Evolutionary conservation across 345 rosid genomes (phyloP).

Genomic region (Microthlaspi erraticum): DNA sequence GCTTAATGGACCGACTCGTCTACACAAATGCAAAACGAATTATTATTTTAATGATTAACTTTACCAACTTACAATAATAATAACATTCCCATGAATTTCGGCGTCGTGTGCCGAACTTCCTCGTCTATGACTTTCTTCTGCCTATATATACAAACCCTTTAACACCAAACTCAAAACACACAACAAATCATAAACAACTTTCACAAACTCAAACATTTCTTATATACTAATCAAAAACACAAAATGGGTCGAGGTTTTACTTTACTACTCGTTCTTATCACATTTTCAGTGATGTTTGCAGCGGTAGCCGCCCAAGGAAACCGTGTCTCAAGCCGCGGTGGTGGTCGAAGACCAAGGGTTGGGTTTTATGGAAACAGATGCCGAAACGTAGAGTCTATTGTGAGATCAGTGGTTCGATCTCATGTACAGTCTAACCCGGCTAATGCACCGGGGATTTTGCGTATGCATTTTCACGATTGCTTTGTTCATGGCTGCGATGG

Average conservation of each 20-base stretch:
- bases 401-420: conserved; percentile 37
- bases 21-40: conserved; percentile 3
- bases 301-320: conserved; percentile 30
- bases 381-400: conserved; percentile 40
- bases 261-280: conserved; percentile 16
- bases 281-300: conserved; percentile 21
- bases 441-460: conserved; percentile 48
- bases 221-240: conserved; percentile 3
- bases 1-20: conserved; percentile 30
- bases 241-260: conserved; percentile 35
- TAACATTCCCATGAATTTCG: conserved; percentile 10
- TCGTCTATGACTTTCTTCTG: conserved; percentile 13
- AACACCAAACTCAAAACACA: conserved; percentile 39
- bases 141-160: conserved; percentile 37
- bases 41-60: conserved; percentile 6
- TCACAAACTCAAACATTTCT: conserved; percentile 14
- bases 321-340: conserved; percentile 28
- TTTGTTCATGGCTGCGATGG: conserved; percentile 53
- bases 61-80: background rate
- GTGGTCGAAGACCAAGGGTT: conserved; percentile 23
- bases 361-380: conserved; percentile 41
- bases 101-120: conserved; percentile 36
- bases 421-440: conserved; percentile 42
- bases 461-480: conserved; percentile 53
- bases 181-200: conserved; percentile 27